Evolutionary conservation across 768 basidiomycete genomes (phyloP).

Genomic region (Leccinum sublutescens): DNA sequence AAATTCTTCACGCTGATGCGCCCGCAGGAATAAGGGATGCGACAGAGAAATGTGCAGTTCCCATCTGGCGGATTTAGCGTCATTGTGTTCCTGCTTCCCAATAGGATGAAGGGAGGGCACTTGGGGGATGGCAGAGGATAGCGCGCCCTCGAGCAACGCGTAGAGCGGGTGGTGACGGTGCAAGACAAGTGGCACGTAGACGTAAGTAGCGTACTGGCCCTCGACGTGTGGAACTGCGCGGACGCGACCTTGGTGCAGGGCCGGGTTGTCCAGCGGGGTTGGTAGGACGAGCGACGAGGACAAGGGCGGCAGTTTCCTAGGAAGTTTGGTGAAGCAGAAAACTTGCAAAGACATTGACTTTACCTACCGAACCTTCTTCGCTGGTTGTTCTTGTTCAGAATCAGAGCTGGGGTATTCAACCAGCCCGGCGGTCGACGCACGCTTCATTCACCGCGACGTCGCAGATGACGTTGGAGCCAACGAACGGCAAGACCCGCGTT

Average conservation of each 20-base stretch:
- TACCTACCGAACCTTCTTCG: conserved; percentile 35
- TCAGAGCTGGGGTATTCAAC: conserved; percentile 44
- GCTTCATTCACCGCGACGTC: conserved; percentile 21
- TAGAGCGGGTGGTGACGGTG: conserved; percentile 43
- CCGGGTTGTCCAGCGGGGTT: conserved; percentile 67
- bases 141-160: conserved; percentile 44
- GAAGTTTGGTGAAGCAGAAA: background rate
- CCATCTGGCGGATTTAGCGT: conserved; percentile 5
- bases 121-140: conserved; percentile 41
- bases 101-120: conserved; percentile 51
- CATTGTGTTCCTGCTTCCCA: conserved; percentile 21
- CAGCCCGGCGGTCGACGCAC: conserved; percentile 28
- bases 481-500: conserved; percentile 14
- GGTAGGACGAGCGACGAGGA: conserved; percentile 46
- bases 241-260: conserved; percentile 79
- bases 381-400: conserved; percentile 42
- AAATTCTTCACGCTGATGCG: conserved; percentile 76
- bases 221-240: conserved; percentile 78
- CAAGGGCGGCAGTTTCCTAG: conserved; percentile 64
- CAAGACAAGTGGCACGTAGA: conserved; percentile 66
- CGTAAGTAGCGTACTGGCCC: conserved; percentile 80
- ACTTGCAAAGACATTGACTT: background rate
- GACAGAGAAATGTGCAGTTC: conserved; percentile 87
- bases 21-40: conserved; percentile 73
- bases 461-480: background rate